Base-by-base conservation (phyloP, 495 filamentous ascomycete genomes). In the Xeromyces bisporus region DNA sequence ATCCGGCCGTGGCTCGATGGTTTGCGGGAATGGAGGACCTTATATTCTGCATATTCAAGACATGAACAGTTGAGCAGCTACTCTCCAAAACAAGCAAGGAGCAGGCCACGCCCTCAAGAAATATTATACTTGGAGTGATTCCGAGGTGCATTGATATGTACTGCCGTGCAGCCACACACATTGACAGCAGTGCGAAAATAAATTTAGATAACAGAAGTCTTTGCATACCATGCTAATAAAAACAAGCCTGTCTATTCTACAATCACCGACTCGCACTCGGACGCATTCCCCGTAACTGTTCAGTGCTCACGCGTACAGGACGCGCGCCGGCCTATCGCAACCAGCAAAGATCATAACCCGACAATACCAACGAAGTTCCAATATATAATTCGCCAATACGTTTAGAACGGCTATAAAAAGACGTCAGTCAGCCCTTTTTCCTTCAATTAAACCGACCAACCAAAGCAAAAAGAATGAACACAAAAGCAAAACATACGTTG, bases 401-500 rank as follows among this genome's bases (percentile, higher is more conserved):
- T 56, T 58, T 59, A 62, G 48, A 58, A 62, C 36, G 58, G 56
- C 58, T 62, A 11, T 27, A 6, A n/a, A 27, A 35, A 13, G n/a
- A 32, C 13, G 6, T 18, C 23, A 14, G 37, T 60, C 33, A 58
- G 51, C 34, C 35, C 24, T n/a, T 5, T 11, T 21, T 15, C 18
- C 12, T 27, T 10, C 1, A 8, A 15, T 4, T 6, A 29, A 16
- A 8, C 7, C 6, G 17, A 29, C 17, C 6, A 31, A 17, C 5
- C 5, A 21, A 31, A 15, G 16, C 4, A 21, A 31, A 31, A 31
- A 18, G n/a, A 4, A 31, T 16, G 29, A 5, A 4, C 7, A 25
- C 12, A 33, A 33, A 23, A 10, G 25, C 14, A 3, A 2, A n/a
- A 50, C 60, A 48, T 50, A 64, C 60, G 50, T 77, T 77, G 57